Conservation (phyloP, 345 rosid genomes). For the Salix arbutifolia region DNA sequence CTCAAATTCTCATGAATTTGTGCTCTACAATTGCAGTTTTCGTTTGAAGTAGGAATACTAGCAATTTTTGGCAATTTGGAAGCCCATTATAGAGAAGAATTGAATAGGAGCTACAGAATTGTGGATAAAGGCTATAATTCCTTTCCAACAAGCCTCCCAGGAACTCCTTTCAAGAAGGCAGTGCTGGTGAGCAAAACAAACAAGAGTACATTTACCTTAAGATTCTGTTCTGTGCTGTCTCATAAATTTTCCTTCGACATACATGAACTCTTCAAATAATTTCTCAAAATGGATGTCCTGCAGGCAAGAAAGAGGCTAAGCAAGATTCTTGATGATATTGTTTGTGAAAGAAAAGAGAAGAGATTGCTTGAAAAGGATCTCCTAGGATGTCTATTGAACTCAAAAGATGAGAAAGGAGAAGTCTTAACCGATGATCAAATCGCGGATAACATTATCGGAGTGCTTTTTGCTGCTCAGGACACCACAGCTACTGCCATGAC, state of each 20-base stretch:
- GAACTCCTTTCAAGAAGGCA: constrained; percentile 72
- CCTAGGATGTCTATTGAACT: constrained; percentile 44
- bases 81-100: constrained; percentile 50
- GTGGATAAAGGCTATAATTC: constrained; percentile 84
- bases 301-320: constrained; percentile 61
- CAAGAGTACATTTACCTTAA: background rate
- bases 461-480: constrained; percentile 70
- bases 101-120: constrained; percentile 62
- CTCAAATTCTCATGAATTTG: background rate
- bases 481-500: constrained; percentile 74
- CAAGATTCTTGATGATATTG: constrained; percentile 43
- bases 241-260: background rate
- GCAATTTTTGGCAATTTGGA: constrained; percentile 72
- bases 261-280: background rate
- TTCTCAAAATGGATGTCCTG: background rate
- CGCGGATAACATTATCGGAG: constrained; percentile 67
- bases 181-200: constrained; percentile 27
- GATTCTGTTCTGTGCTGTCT: background rate
- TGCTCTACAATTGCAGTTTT: constrained; percentile 44
- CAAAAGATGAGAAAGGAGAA: constrained; percentile 41
- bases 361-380: constrained; percentile 39
- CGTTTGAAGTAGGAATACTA: constrained; percentile 77
- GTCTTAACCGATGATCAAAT: constrained; percentile 41
- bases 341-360: constrained; percentile 52
- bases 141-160: constrained; percentile 72